A percentile compares a stretch with the other conserved stretches of the same genome.
These are phyloP conservation scores for Margaritispora aquatica DNA, from an alignment of 495 filamentous ascomycete genomes.

Conservation along the genomic window DNA sequence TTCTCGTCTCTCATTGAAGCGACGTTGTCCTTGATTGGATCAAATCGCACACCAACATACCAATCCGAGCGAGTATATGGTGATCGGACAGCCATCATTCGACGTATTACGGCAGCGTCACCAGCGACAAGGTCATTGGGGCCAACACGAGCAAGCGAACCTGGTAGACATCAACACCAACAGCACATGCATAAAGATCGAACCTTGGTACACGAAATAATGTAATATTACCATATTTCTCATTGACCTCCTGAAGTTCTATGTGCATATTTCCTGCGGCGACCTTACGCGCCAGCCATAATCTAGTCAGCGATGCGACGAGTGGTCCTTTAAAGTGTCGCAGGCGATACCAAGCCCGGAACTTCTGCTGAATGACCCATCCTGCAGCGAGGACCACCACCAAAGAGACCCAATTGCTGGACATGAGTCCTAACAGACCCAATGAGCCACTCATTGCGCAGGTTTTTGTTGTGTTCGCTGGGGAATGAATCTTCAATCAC, in stretches of 20 bases:
- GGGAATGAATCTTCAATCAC: background rate
- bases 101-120: constrained; percentile 30
- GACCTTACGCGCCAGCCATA: constrained; percentile 9
- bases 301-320: background rate
- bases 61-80: constrained; percentile 26
- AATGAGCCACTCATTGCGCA: background rate
- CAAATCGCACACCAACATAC: constrained; percentile 25
- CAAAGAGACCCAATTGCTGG: background rate
- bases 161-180: constrained; percentile 14
- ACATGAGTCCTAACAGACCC: background rate
- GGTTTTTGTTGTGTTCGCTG: background rate
- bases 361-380: background rate
- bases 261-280: constrained; percentile 3
- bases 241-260: constrained; percentile 1
- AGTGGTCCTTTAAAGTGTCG: constrained; percentile 16
- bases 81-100: constrained; percentile 30
- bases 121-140: constrained; percentile 35
- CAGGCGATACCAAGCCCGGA: constrained; percentile 13
- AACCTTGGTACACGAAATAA: background rate
- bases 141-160: constrained; percentile 35
- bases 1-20: constrained; percentile 29
- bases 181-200: background rate
- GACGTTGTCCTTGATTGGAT: constrained; percentile 30
- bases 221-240: constrained; percentile 20
- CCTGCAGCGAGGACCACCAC: background rate